Evolutionary conservation across 805 yeast species (phyloP).

Genomic region (Yamadazyma sp.): DNA sequence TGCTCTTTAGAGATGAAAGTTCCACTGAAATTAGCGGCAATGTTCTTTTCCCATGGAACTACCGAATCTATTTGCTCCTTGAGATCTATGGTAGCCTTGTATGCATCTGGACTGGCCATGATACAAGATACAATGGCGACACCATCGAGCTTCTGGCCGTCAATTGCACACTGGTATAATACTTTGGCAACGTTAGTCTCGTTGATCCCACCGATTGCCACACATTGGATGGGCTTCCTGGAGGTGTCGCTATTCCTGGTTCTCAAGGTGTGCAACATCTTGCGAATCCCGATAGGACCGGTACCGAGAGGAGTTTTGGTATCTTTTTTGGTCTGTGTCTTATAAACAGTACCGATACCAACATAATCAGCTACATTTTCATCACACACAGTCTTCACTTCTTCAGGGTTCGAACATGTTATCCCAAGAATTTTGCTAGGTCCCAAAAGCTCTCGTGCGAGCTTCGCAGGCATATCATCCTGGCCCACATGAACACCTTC

Average conservation of each 20-base stretch:
- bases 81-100: conserved; percentile 43
- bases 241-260: conserved; percentile 20
- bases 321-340: conserved; percentile 68
- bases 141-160: conserved; percentile 64
- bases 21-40: neutral
- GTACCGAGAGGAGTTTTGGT: conserved; percentile 47
- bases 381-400: conserved; percentile 50
- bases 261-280: conserved; percentile 47
- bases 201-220: conserved; percentile 80
- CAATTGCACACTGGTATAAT: conserved; percentile 46
- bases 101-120: conserved; percentile 63
- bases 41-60: conserved; percentile 10
- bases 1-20: neutral
- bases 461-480: conserved; percentile 69
- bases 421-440: conserved; percentile 77
- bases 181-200: conserved; percentile 60
- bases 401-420: conserved; percentile 61
- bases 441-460: conserved; percentile 67
- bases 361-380: conserved; percentile 68
- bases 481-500: conserved; percentile 95
- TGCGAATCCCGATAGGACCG: conserved; percentile 68
- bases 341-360: conserved; percentile 80
- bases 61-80: conserved; percentile 25
- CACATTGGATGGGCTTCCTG: conserved; percentile 47
- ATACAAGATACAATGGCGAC: conserved; percentile 86